Evolutionary conservation across 306 rosid genomes (phyloP).

Genomic region (Pterocarpus macrocarpus): DNA sequence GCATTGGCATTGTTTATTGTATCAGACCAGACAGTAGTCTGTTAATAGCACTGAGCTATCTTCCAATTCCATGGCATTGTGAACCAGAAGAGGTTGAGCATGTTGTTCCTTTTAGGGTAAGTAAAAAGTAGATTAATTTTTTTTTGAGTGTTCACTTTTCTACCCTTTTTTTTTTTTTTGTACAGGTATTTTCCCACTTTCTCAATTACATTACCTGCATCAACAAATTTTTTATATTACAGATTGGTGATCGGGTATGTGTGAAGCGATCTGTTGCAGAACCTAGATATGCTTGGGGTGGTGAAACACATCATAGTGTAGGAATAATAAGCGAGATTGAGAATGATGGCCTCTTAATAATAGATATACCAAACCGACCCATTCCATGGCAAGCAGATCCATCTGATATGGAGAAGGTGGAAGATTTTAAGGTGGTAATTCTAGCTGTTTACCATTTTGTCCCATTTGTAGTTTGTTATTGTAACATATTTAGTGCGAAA

Average conservation of each 20-base stretch:
- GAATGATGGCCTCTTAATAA: slow-evolving; percentile 77
- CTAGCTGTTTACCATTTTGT: neutral
- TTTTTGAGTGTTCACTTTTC: neutral
- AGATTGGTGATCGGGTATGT: slow-evolving; percentile 79
- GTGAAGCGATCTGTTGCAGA: slow-evolving; percentile 87
- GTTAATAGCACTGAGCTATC: slow-evolving; percentile 72
- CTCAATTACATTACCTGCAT: neutral
- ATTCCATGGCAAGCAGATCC: slow-evolving; percentile 86
- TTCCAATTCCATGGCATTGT: slow-evolving; percentile 83
- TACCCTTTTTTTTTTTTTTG: too few species aligned
- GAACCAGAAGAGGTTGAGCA: slow-evolving; percentile 90
- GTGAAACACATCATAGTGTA: slow-evolving; percentile 84
- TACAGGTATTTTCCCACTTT: neutral
- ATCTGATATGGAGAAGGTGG: slow-evolving; percentile 83
- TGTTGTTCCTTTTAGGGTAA: slow-evolving; percentile 73
- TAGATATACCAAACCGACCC: slow-evolving; percentile 78
- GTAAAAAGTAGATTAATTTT: neutral
- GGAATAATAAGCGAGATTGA: slow-evolving; percentile 82
- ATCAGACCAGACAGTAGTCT: slow-evolving; percentile 81
- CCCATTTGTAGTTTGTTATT: neutral
- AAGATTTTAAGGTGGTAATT: slow-evolving; percentile 68
- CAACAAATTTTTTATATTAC: slow-evolving; percentile 36
- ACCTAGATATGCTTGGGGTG: slow-evolving; percentile 87
- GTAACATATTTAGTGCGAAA: neutral
- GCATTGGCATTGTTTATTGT: slow-evolving; percentile 81